Percentiles rank a stretch among this genome's conserved stretches.
phyloP scores from a whole-genome alignment of 345 rosid genomes.

The Arabidopsis arenosa region DNA sequence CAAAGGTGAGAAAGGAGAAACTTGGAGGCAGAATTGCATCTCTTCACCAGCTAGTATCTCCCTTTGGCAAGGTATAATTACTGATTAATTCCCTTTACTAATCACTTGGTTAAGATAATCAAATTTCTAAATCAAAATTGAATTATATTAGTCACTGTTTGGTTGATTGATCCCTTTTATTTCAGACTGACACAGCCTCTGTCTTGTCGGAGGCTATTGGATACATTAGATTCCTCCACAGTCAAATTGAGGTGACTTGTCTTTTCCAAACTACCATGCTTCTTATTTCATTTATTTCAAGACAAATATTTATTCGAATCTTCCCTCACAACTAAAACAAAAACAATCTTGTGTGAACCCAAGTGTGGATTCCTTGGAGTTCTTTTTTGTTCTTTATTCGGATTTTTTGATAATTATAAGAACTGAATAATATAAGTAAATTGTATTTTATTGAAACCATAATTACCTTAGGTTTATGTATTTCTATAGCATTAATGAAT shows the following conservation, averaged over 20 bases:
- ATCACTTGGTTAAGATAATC: slow-evolving; percentile 2
- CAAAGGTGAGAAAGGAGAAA: slow-evolving; percentile 61
- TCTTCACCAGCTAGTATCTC: slow-evolving; percentile 76
- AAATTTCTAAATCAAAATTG: neutral
- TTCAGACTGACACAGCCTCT: slow-evolving; percentile 77
- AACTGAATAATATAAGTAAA: neutral
- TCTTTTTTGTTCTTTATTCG: neutral
- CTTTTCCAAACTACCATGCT: slow-evolving; percentile 39
- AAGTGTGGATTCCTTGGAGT: slow-evolving; percentile 2
- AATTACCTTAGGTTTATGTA: neutral
- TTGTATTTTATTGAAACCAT: neutral
- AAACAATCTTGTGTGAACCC: neutral
- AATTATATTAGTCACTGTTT: slow-evolving; percentile 16
- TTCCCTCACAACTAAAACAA: slow-evolving; percentile 24
- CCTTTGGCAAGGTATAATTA: slow-evolving; percentile 66
- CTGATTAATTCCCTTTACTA: slow-evolving; percentile 16
- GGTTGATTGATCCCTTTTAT: slow-evolving; percentile 27
- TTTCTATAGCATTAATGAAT: neutral
- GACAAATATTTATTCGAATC: slow-evolving; percentile 28
- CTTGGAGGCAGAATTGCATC: slow-evolving; percentile 69
- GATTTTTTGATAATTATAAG: neutral
- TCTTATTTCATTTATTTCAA: slow-evolving; percentile 31
- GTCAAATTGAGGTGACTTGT: slow-evolving; percentile 67
- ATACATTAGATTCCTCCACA: slow-evolving; percentile 68
- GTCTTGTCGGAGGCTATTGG: slow-evolving; percentile 73